These are phyloP conservation scores for Tylopilus rubrobrunneus DNA, from an alignment of 768 basidiomycete species.

Conservation along the genomic window DNA sequence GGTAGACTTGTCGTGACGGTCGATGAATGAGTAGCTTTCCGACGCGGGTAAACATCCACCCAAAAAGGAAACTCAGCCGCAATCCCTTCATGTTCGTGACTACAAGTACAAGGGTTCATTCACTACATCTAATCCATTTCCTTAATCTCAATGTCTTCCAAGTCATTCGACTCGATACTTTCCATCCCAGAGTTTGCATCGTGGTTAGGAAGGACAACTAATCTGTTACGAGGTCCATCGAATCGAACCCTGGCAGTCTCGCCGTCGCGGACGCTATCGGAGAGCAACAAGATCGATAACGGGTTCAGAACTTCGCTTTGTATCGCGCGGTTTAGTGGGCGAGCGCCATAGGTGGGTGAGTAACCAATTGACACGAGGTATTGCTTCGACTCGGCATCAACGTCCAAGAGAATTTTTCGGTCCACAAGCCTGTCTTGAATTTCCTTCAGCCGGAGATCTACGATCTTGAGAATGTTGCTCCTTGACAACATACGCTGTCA, in stretches of 20 bases:
- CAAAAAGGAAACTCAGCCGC: conserved; percentile 13
- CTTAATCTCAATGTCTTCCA: conserved; percentile 41
- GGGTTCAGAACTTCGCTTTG: conserved; percentile 93
- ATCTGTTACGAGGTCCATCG: conserved; percentile 76
- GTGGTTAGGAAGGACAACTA: conserved; percentile 83
- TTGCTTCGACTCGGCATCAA: conserved; percentile 73
- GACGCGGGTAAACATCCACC: not conserved
- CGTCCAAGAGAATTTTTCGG: conserved; percentile 74
- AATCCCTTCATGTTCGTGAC: too few relatives aligned
- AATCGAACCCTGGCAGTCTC: conserved; percentile 75
- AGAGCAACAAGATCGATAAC: conserved; percentile 78
- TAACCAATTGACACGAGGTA: conserved; percentile 76
- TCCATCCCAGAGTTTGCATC: conserved; percentile 43
- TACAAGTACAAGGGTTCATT: too few relatives aligned
- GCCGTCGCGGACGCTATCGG: conserved; percentile 76
- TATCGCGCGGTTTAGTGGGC: conserved; percentile 88
- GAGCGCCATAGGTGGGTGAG: conserved; percentile 82
- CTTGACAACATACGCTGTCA: conserved; percentile 73
- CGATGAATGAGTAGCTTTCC: conserved; percentile 1
- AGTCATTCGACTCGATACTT: conserved; percentile 57
- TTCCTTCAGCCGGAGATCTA: conserved; percentile 84
- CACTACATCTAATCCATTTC: conserved; percentile 14
- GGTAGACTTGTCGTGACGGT: conserved; percentile 3
- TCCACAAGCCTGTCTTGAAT: conserved; percentile 76
- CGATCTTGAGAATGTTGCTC: conserved; percentile 75